Base-by-base conservation (phyloP, 305 asterid genomes). In the Fraxinus dipetala region DNA sequence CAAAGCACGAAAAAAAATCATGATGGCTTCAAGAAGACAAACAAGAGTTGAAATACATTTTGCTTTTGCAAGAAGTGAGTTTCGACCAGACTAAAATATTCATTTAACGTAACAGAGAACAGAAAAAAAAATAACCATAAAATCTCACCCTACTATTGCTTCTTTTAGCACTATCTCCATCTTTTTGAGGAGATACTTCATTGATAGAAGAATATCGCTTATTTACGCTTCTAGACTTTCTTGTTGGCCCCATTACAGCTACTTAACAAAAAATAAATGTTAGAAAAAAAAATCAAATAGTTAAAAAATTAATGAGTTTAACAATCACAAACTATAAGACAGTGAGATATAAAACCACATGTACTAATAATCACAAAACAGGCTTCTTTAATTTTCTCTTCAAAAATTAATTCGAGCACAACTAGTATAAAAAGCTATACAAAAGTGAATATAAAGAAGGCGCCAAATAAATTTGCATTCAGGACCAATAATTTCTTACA, bases 131-230 rank as follows among this genome's bases (percentile, higher is more conserved):
- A 24, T 77, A 82, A 24, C 22, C 28, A 9, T 4, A 69, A 63
- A 84, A 79, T 11, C 89, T 89, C 84, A 89, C 92, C 89, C 91
- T 84, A 61, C 76, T 77, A 38, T 61, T 86, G 81, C 43, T 89
- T 83, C 80, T 89, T 82, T 84, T 88, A 35, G 72, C 75, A 76
- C 40, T 82, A n/a, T 83, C 87, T 2, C 82, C 86, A 56, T 85
- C 90, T 85, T 87, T 86, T 43, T 70, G 81, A 65, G 92, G 90
- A 82, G 92, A 86, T 6, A 80, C 87, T 43, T 89, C 89, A 75
- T 78, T 80, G 72, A 84, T 73, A 80, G 78, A 77, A 80, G 87
- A 83, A 67, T 83, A 79, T 2, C 90, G 87, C 81, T 89, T 89
- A 69, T 86, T 89, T 79, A 81, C 69, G 26, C 82, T 87, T 83